A percentile compares a stretch with the other conserved stretches of the same genome.
Evolutionary conservation across 441 rosid genomes (phyloP).

Genomic region (Corymbia calophylla): DNA sequence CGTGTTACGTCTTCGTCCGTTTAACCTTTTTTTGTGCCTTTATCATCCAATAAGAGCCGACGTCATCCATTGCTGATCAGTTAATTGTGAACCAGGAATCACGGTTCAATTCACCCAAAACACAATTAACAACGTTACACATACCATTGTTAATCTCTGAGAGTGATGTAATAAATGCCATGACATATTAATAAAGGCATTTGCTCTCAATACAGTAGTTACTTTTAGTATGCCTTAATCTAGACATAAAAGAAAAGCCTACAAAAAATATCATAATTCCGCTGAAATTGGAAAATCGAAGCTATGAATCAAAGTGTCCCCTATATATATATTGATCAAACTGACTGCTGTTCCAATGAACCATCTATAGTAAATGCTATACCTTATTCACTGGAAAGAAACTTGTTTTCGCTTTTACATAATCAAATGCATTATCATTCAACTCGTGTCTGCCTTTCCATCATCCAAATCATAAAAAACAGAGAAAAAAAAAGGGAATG

Average conservation of each 20-base stretch:
- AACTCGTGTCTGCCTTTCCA: background rate
- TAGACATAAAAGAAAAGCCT: background rate
- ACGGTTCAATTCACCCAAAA: background rate
- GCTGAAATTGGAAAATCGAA: background rate
- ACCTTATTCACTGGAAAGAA: no score
- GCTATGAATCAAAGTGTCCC: background rate
- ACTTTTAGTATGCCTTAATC: background rate
- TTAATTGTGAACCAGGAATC: background rate
- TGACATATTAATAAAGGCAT: background rate
- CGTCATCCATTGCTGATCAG: background rate
- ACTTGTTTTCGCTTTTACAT: no score
- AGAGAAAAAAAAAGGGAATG: no score
- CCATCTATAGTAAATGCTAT: no score
- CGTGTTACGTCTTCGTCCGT: background rate
- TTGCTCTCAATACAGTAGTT: background rate
- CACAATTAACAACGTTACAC: accelerated
- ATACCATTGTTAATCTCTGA: accelerated
- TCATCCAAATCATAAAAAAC: no score
- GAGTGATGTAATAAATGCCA: background rate
- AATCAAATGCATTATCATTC: no score
- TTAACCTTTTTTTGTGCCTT: background rate
- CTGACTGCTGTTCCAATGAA: no score
- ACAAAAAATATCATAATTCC: background rate
- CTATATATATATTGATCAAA: no score
- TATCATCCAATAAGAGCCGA: background rate